Evolutionary conservation across 164 flowering plant species (phyloP).

Genomic region (Nymphaea thermarum): DNA sequence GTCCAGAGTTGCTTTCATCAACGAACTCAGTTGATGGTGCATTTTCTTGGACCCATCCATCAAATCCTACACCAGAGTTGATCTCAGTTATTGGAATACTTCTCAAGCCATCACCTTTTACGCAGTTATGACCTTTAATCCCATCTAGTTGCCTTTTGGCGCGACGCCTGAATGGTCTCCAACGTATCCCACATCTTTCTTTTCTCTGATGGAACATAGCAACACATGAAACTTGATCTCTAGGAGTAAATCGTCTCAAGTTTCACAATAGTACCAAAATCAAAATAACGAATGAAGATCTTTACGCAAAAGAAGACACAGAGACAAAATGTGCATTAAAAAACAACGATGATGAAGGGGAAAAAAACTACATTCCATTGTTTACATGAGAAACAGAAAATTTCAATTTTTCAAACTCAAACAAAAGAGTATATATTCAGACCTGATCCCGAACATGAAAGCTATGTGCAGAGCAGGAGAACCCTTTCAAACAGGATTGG

Average conservation of each 20-base stretch:
- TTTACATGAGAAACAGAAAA: too few species aligned
- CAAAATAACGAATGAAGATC: too few species aligned
- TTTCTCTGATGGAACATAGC: background rate
- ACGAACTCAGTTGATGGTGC: slow-evolving; percentile 14
- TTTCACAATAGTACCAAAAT: background rate
- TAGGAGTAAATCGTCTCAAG: background rate
- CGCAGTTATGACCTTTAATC: background rate
- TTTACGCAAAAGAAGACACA: background rate
- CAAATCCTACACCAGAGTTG: background rate
- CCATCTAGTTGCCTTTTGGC: background rate
- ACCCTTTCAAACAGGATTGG: background rate
- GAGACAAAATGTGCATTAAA: background rate
- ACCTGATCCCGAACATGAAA: background rate
- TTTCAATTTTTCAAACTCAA: too few species aligned
- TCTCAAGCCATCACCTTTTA: background rate
- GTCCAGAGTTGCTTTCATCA: slow-evolving; percentile 36
- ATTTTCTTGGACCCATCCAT: slow-evolving; percentile 7
- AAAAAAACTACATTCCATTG: background rate
- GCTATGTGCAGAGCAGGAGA: background rate
- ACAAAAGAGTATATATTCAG: too few species aligned
- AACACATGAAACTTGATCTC: background rate
- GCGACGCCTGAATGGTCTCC: background rate
- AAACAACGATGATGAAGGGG: background rate
- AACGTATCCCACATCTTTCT: background rate
- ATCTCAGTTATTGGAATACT: background rate